Evolutionary conservation across 2,329 filamentous ascomycete species (phyloP), one percentile per base, ranked within the genome.

Genomic region (Penicillium sp.): DNA sequence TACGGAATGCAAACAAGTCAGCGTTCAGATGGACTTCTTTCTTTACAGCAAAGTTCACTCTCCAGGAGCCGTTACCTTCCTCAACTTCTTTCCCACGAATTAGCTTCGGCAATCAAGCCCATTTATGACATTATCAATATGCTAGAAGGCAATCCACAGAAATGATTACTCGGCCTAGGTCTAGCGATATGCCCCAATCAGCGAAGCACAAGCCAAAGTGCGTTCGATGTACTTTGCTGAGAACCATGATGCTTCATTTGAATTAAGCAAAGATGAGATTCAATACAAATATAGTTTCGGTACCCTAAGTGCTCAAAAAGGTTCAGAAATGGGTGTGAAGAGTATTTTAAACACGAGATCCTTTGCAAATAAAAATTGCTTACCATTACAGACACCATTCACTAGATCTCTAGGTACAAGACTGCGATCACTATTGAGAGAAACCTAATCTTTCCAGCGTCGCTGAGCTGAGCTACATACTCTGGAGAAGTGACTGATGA

Each of bases 111-210:
- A 0, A 67, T 65, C 1, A 63, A 66, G 0, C 80, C 82, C 0
- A 79, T 86, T 60, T 76, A 82, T 1, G 66, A 86, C 1, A 68
- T 83, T 6, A 76, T 87, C 28, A 86, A 56, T 87, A 86, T 57
- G 81, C 80, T 0, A 78, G 84, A 2, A 76, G 84, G 1, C 73
- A 71, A 24, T 85, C 86, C 57, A 83, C 82, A 0, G 79, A 78
- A 2, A 80, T 73, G 51, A 65, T 68, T 49, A 71, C 69, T 0
- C 68, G 75, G 4, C 76, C 75, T 0, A 70, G 78, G 16, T 75
- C 72, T 0, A 46, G 66, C 0, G 49, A 68, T 15, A 75, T 81
- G 8, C 77, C 79, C 71, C 77, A 1, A 79, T 81, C 38, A 79
- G 71, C 0, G 77, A 81, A 65, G 77, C 75, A 0, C 79, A 81